Base-by-base conservation (phyloP, 768 basidiomycete species). In the Lactarius deliciosus region DNA sequence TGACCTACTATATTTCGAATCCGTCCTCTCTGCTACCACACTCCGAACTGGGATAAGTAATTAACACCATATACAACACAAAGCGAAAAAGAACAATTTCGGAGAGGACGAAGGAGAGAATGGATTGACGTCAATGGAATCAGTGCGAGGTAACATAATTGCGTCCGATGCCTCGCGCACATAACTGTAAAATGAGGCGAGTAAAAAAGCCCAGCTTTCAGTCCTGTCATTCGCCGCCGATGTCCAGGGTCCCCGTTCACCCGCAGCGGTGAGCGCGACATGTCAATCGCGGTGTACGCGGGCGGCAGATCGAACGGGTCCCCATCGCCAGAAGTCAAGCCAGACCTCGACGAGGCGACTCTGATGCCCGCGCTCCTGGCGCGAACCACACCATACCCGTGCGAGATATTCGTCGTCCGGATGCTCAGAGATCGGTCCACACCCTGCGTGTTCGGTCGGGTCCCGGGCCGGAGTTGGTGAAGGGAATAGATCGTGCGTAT, bases 271-370 rank as follows among this genome's bases (percentile, higher is more conserved):
- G 68, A 59, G 60, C 43, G 57, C 8, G 57, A 18, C 50, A 59
- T 28, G 47, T 70, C 69, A n/a, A 68, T 3, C 22, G 47, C 59
- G 61, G 57, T 66, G 61, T 70, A 70, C 10, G 69, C 69, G 3
- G 68, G 69, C 1, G 68, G 69, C 32, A 61, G 9, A 32, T 69
- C 68, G 28, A 50, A 70, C 15, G 41, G 62, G 11, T 60, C 62
- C 7, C 11, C 50, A 3, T 50, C 61, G 20, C 36, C 57, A 45
- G 57, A 59, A 20, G 57, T n/a, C 30, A 38, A 47, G 43, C 40
- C 41, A 10, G 63, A 56, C 7, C 30, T 40, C 8, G 41, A 36
- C 25, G 53, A 25, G 40, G n/a, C 8, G 5, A 47, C 47, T 25
- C 47, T 50, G 47, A 6, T 50, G 56, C 61, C 43, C 5, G 62